Percentiles rank a stretch among this genome's conserved stretches.
Conservation (phyloP, 2,329 filamentous ascomycete species). For the Fusarium sp. region DNA sequence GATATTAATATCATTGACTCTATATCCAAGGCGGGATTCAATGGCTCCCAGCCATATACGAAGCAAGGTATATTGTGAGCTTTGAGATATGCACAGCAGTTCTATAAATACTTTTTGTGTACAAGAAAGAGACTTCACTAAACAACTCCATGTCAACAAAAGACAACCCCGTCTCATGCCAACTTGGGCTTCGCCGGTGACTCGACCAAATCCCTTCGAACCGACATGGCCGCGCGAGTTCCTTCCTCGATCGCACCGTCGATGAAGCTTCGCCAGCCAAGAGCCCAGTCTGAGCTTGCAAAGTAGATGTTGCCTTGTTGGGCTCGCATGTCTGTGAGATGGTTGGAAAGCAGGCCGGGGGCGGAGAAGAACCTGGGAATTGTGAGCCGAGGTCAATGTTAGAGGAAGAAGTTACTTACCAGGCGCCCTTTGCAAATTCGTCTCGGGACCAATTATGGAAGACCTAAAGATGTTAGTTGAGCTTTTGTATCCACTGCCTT, state of each 20-base stretch:
- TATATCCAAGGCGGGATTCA: not conserved
- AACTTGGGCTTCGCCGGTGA: not conserved
- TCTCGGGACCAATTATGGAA: constrained; percentile 64
- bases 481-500: too few relatives aligned
- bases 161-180: not conserved
- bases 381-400: not conserved
- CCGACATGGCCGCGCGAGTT: constrained; percentile 41
- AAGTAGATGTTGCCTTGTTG: constrained; percentile 59
- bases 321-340: constrained; percentile 55
- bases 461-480: constrained; percentile 41
- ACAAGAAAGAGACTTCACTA: not conserved
- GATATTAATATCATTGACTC: not conserved
- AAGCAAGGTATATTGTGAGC: not conserved
- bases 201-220: not conserved
- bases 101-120: not conserved
- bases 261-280: constrained; percentile 63
- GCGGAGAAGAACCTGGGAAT: constrained; percentile 51
- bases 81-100: not conserved
- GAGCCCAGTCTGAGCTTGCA: constrained; percentile 61
- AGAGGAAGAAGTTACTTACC: constrained; percentile 20
- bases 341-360: constrained; percentile 52
- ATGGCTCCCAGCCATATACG: not conserved
- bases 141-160: too few relatives aligned
- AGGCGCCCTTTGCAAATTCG: constrained; percentile 59
- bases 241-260: constrained; percentile 63